Evolutionary conservation across 345 rosid species (phyloP).

Genomic region (Microthlaspi erraticum): DNA sequence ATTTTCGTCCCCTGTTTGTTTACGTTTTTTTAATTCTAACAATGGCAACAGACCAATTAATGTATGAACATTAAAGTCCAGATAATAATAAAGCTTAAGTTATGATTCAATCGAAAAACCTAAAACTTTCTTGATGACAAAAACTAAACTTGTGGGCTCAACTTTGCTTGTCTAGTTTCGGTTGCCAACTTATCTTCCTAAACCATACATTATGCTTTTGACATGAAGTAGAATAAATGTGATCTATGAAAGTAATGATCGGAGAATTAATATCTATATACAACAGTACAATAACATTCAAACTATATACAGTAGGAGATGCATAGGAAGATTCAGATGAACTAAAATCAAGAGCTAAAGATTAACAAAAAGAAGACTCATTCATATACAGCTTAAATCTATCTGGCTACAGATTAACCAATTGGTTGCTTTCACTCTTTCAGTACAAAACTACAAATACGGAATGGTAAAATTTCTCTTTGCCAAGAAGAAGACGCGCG

Average conservation of each 20-base stretch:
- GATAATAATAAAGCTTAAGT: background rate
- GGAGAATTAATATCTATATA: background rate
- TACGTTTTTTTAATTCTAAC: background rate
- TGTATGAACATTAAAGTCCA: background rate
- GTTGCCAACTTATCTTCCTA: background rate
- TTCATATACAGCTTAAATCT: too few species aligned
- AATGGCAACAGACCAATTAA: background rate
- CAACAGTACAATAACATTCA: background rate
- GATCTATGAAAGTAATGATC: background rate
- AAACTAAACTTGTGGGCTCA: background rate
- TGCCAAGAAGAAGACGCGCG: too few species aligned
- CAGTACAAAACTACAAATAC: too few species aligned
- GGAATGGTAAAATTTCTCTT: too few species aligned
- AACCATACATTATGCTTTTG: background rate
- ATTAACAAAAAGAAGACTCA: too few species aligned
- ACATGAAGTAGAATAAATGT: background rate
- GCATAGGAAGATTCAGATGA: too few species aligned
- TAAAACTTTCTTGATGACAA: background rate
- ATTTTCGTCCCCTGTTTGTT: background rate
- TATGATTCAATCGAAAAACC: background rate
- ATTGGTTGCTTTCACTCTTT: too few species aligned
- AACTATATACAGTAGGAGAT: background rate
- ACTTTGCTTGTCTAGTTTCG: slow-evolving; percentile 8
- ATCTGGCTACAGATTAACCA: too few species aligned
- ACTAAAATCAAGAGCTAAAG: too few species aligned